Evolutionary conservation across 2,329 filamentous ascomycete species (phyloP).

Genomic region (Fusarium tanahbumbuense): DNA sequence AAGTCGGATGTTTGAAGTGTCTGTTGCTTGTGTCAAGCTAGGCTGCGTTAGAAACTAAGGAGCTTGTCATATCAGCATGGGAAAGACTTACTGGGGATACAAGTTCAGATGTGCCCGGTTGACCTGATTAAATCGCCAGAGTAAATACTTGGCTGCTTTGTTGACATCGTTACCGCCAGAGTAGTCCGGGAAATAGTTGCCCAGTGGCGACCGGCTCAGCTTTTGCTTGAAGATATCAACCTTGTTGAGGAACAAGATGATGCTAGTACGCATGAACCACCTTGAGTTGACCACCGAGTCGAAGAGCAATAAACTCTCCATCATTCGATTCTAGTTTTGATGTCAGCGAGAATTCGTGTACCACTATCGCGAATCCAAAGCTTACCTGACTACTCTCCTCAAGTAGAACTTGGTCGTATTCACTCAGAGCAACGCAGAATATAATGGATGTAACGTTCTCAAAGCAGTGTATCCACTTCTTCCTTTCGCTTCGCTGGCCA

Average conservation of each 20-base stretch:
- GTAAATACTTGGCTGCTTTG: slow-evolving; percentile 94
- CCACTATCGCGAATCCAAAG: slow-evolving; percentile 1
- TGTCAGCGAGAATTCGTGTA: slow-evolving; percentile 11
- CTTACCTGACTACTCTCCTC: slow-evolving; percentile 93
- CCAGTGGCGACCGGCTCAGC: slow-evolving; percentile 86
- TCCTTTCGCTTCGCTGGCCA: slow-evolving; percentile 94
- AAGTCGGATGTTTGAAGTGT: slow-evolving; percentile 97
- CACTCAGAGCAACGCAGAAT: slow-evolving; percentile 96
- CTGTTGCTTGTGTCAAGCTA: slow-evolving; percentile 97
- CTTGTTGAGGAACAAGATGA: slow-evolving; percentile 98
- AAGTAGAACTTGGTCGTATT: slow-evolving; percentile 96
- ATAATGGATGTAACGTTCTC: slow-evolving; percentile 99
- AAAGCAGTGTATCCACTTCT: slow-evolving; percentile 99
- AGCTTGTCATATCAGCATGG: background rate
- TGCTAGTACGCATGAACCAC: slow-evolving; percentile 99
- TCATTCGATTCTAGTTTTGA: slow-evolving; percentile 92
- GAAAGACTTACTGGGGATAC: slow-evolving; percentile 86
- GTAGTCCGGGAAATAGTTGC: slow-evolving; percentile 98
- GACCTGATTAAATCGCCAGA: slow-evolving; percentile 99
- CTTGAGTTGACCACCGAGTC: slow-evolving; percentile 98
- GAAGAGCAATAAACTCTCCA: slow-evolving; percentile 96
- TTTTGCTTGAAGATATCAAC: slow-evolving; percentile 98
- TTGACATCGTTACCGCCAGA: slow-evolving; percentile 98
- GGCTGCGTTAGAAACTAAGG: slow-evolving; percentile 27
- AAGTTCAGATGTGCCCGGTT: slow-evolving; percentile 95